Conservation (phyloP, 305 asterid genomes). For the Solanum hybrid region DNA sequence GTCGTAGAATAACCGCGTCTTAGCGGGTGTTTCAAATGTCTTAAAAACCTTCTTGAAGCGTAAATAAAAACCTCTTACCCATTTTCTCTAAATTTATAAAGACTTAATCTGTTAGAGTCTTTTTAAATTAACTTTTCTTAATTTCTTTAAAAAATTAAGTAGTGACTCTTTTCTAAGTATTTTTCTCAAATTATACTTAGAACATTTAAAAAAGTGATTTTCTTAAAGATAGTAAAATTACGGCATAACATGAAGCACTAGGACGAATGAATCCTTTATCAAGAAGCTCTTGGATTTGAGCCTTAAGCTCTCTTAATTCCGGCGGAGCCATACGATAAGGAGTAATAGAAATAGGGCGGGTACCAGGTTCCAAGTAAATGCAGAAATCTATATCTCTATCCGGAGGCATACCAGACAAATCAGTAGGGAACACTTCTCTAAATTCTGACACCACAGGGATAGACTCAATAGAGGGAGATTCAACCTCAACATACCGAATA, state of each 20-base stretch:
- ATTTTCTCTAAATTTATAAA: too few relatives aligned
- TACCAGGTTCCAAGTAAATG: background rate
- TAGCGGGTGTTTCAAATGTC: background rate
- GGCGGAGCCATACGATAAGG: background rate
- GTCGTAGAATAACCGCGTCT: background rate
- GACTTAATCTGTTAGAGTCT: too few relatives aligned
- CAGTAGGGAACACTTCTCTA: background rate
- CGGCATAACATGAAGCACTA: background rate
- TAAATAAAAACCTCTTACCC: too few relatives aligned
- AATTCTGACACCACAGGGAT: background rate
- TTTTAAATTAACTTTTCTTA: background rate
- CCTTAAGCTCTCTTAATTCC: background rate
- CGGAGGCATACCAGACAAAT: background rate
- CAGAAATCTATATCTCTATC: background rate
- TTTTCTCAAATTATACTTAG: background rate
- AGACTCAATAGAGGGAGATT: background rate
- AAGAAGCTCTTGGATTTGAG: background rate
- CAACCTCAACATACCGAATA: background rate
- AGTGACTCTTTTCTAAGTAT: background rate
- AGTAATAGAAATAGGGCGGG: background rate
- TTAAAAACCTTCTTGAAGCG: background rate
- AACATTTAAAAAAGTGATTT: background rate
- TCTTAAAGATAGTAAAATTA: background rate
- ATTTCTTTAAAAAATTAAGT: background rate
- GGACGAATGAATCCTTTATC: background rate